Conservation (phyloP, 345 rosid species). For the Eucalyptus albens region DNA sequence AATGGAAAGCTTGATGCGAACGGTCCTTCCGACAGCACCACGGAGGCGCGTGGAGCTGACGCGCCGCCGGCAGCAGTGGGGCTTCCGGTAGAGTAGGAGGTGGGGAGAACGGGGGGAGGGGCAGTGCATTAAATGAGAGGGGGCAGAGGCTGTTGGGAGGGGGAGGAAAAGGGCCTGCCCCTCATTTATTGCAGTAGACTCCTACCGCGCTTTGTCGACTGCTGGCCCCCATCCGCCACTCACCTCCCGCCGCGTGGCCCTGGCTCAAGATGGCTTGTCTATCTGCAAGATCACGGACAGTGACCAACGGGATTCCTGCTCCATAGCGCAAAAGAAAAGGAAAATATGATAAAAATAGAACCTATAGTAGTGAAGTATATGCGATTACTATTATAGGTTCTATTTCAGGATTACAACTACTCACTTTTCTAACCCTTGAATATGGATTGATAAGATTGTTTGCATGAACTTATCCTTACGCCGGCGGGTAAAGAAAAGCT, state of each 20-base stretch:
- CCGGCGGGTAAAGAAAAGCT: not conserved
- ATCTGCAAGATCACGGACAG: not conserved
- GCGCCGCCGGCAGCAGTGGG: not conserved
- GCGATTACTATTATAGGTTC: too few relatives aligned
- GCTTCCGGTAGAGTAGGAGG: rapidly evolving
- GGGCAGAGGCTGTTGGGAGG: not conserved
- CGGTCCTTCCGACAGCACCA: not conserved
- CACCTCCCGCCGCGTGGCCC: not conserved
- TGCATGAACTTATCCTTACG: not conserved
- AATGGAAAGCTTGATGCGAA: not conserved
- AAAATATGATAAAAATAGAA: not conserved
- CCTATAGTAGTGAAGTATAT: not conserved
- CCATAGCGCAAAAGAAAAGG: not conserved
- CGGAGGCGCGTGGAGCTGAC: not conserved
- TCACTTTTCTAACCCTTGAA: not conserved
- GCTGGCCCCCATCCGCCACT: not conserved
- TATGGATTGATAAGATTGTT: not conserved
- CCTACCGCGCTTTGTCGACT: not conserved
- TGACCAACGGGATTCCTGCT: not conserved
- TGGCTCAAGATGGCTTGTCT: not conserved
- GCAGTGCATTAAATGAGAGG: not conserved
- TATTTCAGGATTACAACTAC: not conserved
- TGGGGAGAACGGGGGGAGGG: not conserved
- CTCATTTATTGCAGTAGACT: not conserved
- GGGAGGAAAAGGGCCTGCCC: not conserved